Conservation (phyloP, 2,329 filamentous ascomycete species). For the Cadophora malorum region DNA sequence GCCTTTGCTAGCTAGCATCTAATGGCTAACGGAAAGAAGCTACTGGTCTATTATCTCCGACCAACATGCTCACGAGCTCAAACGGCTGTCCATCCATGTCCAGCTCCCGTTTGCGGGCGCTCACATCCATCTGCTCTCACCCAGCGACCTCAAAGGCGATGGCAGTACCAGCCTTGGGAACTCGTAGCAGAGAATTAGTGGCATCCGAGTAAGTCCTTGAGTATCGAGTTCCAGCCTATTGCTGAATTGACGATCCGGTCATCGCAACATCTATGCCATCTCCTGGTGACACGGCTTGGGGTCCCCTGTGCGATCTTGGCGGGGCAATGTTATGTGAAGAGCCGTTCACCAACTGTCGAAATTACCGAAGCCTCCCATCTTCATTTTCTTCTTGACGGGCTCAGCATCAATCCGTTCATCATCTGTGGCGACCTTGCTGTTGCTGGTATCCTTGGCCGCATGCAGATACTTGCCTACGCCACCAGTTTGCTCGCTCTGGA, state of each 20-base stretch:
- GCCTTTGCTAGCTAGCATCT: neutral
- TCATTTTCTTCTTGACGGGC: slow-evolving; percentile 81
- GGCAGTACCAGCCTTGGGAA: neutral
- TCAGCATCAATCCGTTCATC: slow-evolving; percentile 69
- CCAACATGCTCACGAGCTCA: neutral
- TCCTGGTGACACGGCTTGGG: neutral
- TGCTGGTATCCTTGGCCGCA: slow-evolving; percentile 49
- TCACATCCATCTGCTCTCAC: neutral
- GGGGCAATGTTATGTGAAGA: neutral
- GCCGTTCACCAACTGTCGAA: slow-evolving; percentile 84
- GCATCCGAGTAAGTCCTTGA: neutral
- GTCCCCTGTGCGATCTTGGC: too few relatives aligned
- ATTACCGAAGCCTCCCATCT: slow-evolving; percentile 85
- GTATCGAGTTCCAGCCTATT: neutral
- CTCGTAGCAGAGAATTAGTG: neutral
- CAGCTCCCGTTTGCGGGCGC: neutral
- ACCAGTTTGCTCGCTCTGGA: slow-evolving; percentile 50
- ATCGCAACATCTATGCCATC: neutral
- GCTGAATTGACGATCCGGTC: neutral
- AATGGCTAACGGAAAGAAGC: neutral
- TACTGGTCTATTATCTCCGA: neutral
- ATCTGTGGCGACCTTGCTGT: slow-evolving; percentile 58
- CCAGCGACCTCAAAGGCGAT: neutral
- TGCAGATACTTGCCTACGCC: slow-evolving; percentile 84
- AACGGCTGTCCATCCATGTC: neutral